Evolutionary conservation across 2,329 filamentous ascomycete species (phyloP), one percentile per base, ranked within the genome.

Genomic region (Fusarium sp.): DNA sequence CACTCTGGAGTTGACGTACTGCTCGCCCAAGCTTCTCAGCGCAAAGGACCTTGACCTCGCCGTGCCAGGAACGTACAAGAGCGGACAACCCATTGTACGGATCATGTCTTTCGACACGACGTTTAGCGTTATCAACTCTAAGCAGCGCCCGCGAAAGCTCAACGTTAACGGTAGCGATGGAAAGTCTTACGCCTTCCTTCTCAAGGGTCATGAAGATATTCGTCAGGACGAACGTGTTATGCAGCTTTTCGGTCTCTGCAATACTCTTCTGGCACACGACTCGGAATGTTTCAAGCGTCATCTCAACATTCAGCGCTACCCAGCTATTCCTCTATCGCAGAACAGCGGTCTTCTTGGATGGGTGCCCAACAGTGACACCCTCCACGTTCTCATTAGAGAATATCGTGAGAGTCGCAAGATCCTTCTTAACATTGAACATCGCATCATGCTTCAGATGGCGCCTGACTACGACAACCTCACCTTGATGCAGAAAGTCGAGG

Each of bases 121-220:
- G 6, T 91, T 97, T 66, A 92, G 88, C 45, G 95, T 99, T 69
- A 97, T 99, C 77, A 95, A 93, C 76, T 98, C 95, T 29, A 99
- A 99, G 83, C 97, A 99, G 80, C 89, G 95, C 50, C 96, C 96
- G 11, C 88, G 96, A 71, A 97, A 97, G 81, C 88, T 98, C 75
- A 94, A 91, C 63, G 89, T 96, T 76, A 91, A 90, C 77, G 97
- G 95, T 67, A 97, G 93, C 76, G 95, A 99, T 78, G 96, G 96
- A 62, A 89, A 88, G 67, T 88, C 90, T 5, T 98, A 98, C 79
- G 91, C 93, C 52, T 98, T 97, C 83, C 82, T 93, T 63, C 89
- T 99, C 75, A 99, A 99, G 85, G 96, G 96, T n/a, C 97, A 99
- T 77, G 96, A 99, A 82, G 96, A 99, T 84, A 98, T 99, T 72